phyloP scores from a whole-genome alignment of 1,284 basidiomycete genomes.

The Boletus holoroseus region DNA sequence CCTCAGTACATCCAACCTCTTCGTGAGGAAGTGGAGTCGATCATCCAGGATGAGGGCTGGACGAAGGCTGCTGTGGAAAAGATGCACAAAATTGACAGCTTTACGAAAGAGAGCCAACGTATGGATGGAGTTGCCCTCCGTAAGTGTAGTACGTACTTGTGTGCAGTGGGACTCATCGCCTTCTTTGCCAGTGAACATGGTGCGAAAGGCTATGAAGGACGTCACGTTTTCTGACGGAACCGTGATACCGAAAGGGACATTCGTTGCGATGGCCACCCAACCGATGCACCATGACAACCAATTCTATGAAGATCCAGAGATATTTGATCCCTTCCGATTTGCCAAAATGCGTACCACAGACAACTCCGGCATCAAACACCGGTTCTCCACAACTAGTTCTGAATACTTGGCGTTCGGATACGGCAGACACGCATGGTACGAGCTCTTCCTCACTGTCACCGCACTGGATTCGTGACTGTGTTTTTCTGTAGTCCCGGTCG shows the following conservation, averaged over 20 bases:
- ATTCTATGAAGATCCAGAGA: slow-evolving; percentile 24
- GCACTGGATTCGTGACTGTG: not conserved
- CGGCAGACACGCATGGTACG: slow-evolving; percentile 21
- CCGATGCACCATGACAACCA: slow-evolving; percentile 26
- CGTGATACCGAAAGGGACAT: slow-evolving; percentile 35
- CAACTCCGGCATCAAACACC: slow-evolving; percentile 7
- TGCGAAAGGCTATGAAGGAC: slow-evolving; percentile 33
- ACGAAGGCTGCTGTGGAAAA: slow-evolving; percentile 37
- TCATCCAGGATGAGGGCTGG: slow-evolving; percentile 32
- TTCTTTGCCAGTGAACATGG: slow-evolving; percentile 28
- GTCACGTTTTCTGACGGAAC: slow-evolving; percentile 40
- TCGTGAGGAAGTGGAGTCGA: slow-evolving; percentile 41
- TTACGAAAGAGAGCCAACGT: slow-evolving; percentile 41
- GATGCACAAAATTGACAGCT: slow-evolving; percentile 44
- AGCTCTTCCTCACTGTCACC: too few species aligned
- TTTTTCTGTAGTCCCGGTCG: slow-evolving; percentile 26
- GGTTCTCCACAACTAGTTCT: slow-evolving; percentile 9
- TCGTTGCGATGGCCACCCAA: slow-evolving; percentile 24
- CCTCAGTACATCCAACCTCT: slow-evolving; percentile 37
- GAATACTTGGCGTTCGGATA: slow-evolving; percentile 18
- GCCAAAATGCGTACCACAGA: slow-evolving; percentile 9
- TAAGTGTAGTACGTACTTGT: slow-evolving; percentile 16
- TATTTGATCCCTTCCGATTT: slow-evolving; percentile 35
- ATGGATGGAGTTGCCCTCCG: slow-evolving; percentile 27
- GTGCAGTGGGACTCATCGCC: not conserved